phyloP scores from a whole-genome alignment of 257 asterid species.

The Jacaranda mimosifolia region DNA sequence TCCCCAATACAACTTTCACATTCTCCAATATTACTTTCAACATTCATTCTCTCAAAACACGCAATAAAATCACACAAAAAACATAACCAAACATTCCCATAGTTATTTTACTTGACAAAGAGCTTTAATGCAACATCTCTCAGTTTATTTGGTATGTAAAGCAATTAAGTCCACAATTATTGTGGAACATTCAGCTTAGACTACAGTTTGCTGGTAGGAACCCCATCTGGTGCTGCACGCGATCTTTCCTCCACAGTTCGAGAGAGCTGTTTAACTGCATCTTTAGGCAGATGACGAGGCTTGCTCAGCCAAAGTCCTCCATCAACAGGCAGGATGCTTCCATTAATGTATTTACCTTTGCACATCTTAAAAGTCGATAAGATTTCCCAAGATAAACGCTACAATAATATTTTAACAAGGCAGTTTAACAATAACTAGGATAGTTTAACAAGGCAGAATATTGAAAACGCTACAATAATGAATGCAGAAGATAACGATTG shows the following conservation, averaged over 20 bases:
- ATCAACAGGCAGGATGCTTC: conserved; percentile 66
- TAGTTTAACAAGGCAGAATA: neutral
- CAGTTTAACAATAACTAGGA: too few relatives aligned
- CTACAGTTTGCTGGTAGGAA: conserved; percentile 69
- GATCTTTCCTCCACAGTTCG: conserved; percentile 67
- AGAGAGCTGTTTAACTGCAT: conserved; percentile 68
- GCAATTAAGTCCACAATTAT: neutral
- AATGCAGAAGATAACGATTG: neutral
- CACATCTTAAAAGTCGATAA: neutral
- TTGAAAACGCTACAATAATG: neutral
- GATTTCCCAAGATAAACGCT: neutral
- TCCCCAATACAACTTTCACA: too few relatives aligned
- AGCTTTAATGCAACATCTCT: neutral
- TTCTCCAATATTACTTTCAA: too few relatives aligned
- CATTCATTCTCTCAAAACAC: too few relatives aligned
- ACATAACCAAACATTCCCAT: too few relatives aligned
- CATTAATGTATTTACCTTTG: conserved; percentile 74
- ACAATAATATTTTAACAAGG: neutral
- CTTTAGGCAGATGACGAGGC: conserved; percentile 70
- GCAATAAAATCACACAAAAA: too few relatives aligned
- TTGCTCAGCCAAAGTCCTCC: conserved; percentile 83
- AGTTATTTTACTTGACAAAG: neutral
- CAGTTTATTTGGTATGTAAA: neutral
- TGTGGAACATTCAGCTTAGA: neutral
- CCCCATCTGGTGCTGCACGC: conserved; percentile 59